A percentile compares a stretch with the other conserved stretches of the same genome.
phyloP scores from a whole-genome alignment of 163 green algal genomes.

The Trebouxia gelatinosa region DNA sequence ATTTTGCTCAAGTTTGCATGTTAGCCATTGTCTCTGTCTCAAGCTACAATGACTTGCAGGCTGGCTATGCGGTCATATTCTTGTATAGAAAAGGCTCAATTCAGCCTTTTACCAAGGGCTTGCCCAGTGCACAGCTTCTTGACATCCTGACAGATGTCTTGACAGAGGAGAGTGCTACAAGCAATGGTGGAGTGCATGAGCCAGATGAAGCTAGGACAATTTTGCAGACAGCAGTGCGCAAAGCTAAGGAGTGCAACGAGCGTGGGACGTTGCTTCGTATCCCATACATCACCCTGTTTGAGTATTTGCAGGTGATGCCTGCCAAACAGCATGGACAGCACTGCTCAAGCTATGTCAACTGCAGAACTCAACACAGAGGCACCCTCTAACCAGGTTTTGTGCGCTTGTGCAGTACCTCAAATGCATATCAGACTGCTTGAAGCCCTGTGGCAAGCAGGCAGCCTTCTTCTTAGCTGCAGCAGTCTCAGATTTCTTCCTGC shows the following conservation, averaged over 20 bases:
- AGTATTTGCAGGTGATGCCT: constrained; percentile 84
- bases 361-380: too few species aligned
- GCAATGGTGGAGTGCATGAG: not conserved
- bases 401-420: constrained; percentile 30
- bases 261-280: constrained; percentile 69
- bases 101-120: constrained; percentile 79
- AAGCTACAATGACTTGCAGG: too few species aligned
- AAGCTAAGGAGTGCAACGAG: constrained; percentile 23
- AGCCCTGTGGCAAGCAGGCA: constrained; percentile 34
- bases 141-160: constrained; percentile 33
- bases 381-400: too few species aligned
- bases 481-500: constrained; percentile 98
- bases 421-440: constrained; percentile 15
- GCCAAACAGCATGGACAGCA: too few species aligned
- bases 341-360: too few species aligned
- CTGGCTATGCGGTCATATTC: constrained; percentile 93
- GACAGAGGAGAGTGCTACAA: not conserved
- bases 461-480: constrained; percentile 95
- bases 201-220: constrained; percentile 26
- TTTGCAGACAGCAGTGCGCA: constrained; percentile 20
- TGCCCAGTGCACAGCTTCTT: constrained; percentile 38
- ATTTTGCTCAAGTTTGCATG: not conserved
- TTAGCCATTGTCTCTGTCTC: constrained; percentile 3
- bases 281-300: constrained; percentile 92
- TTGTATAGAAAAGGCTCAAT: constrained; percentile 75